Evolutionary conservation across 345 rosid genomes (phyloP).

Genomic region (Eucalyptus urophylla): DNA sequence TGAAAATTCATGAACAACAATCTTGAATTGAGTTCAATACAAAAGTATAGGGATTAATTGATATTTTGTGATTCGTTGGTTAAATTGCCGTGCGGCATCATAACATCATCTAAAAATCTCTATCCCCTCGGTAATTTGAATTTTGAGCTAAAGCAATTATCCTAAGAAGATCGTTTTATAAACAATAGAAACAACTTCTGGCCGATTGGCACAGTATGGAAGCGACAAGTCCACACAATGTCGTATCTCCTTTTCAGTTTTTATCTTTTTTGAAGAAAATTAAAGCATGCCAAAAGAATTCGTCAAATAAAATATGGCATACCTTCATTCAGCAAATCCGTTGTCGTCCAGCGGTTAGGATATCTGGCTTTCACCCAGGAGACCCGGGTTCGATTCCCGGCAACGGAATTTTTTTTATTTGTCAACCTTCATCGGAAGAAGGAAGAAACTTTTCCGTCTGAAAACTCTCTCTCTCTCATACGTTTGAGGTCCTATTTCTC

Average conservation of each 20-base stretch:
- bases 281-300: fast-evolving
- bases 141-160: neutral
- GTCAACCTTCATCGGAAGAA: neutral
- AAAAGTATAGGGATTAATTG: neutral
- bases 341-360: slow-evolving; percentile 98
- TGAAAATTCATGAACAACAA: neutral
- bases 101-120: neutral
- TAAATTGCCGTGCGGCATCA: neutral
- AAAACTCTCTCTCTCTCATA: fast-evolving
- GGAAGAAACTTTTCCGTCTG: neutral
- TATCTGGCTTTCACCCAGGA: slow-evolving; percentile 95
- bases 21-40: neutral
- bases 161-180: neutral
- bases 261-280: neutral
- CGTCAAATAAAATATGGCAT: fast-evolving
- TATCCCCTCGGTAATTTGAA: neutral
- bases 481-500: fast-evolving
- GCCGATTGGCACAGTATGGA: neutral
- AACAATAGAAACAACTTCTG: neutral
- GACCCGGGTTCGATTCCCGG: slow-evolving; percentile 99
- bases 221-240: neutral
- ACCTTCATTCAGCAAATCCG: fast-evolving
- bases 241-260: neutral
- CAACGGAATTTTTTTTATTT: slow-evolving; percentile 27
- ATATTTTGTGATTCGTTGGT: neutral